Base-by-base conservation (phyloP, 768 basidiomycete species). In the Collybia mongolica region DNA sequence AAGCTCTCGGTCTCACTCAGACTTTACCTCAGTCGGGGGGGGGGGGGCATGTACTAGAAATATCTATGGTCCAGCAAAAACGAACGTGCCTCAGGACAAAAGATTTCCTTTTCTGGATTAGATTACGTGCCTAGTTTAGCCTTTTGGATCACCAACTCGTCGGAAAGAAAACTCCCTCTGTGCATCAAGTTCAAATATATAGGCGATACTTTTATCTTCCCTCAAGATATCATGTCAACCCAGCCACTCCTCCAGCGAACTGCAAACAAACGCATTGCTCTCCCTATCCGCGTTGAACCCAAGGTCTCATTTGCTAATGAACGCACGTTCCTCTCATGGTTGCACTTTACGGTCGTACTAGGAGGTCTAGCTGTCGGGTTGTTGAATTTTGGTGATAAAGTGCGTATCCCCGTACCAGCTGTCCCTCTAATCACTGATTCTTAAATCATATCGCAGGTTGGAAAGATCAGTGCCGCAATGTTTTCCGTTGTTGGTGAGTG, bases 311-410 rank as follows among this genome's bases (percentile, higher is more conserved):
- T 95, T 60, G 93, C 93, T 38, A 95, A 95, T 68, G 93, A 94
- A 68, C 83, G 91, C 49, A 94, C 97, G 0, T 98, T 98, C 72
- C 78, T 99, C 39, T 95, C 94, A 79, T 98, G 96, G 97, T 81
- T 98, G 43, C 94, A 97, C 69, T 98, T 97, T 67, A 94, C 95
- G 36, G 93, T 98, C 70, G 93, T 99, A 51, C 84, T 99, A 6
- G 95, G 96, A 23, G 97, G 97, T 50, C 80, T 99, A 40, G 90
- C 94, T 1, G 94, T 98, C 12, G 97, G 97, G 9, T 72, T 99
- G 50, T 76, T 99, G 60, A 99, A 99, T 70, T 99, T 99, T 74
- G 97, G 97, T 53, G 97, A 98, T 68, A 91, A 91, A 73, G 93
- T 88, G 51, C 52, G 74, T 61, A n/a, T 41, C 52, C 44, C 20